Base-by-base conservation (phyloP, 1,284 basidiomycete species). In the Apiotrichum laibachii region DNA sequence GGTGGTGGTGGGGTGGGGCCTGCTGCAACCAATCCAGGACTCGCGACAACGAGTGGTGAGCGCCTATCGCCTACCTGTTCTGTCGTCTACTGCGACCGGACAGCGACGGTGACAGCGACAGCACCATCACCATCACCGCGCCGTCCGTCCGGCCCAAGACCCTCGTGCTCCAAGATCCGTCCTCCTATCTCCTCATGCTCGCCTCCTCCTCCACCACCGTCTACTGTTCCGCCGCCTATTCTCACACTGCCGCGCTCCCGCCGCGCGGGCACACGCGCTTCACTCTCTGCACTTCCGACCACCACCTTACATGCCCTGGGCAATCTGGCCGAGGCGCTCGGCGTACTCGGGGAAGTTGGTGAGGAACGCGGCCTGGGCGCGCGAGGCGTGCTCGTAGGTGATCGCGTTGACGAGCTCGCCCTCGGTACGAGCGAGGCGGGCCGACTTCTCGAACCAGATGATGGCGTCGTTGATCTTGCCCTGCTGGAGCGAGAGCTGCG, bases 401-500 rank as follows among this genome's bases (percentile, higher is more conserved):
- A 98, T 81, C 37, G 93, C 90, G 72, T 88, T 90, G 53, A 89
- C 82, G 63, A 99, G 81, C 82, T 99, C 96, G 0, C 86, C 86
- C 78, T 97, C 93, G 42, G 89, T 95, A 75, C 95, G 82, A 18
- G 94, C 92, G 61, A 99, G 83, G 72, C 92, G 85, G 1, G 87
- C 86, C 72, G 90, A 89, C 71, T 86, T 84, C 72, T 87, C 85
- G 72, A 99, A 98, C 85, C 92, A 88, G 70, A 86, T 83, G 64
- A 93, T 86, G 8, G 95, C 94, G 62, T 88, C 84, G 50, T 89
- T 86, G 61, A 96, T 87, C 80, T 90, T 89, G 72, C 89, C 88
- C 78, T 95, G 92, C 80, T 99, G 95, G 65, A 99, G 77, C 62
- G 85, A 86, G 22, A 99, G 83, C 80, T 99, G 96, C 3, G 95